phyloP scores from a whole-genome alignment of 2,329 filamentous ascomycete species.

The Arachnomyces sp. region DNA sequence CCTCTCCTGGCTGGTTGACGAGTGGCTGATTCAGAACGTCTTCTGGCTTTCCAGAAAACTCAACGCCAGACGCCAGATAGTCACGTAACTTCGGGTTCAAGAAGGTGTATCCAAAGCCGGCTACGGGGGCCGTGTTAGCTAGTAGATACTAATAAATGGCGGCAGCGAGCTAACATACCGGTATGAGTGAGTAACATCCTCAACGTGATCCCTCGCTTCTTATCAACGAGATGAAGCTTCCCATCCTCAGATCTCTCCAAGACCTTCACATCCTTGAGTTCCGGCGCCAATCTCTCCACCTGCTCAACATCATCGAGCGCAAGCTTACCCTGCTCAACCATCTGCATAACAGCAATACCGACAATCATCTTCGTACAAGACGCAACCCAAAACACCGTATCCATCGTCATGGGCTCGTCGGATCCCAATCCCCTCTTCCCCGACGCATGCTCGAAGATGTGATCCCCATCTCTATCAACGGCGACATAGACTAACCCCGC shows the following conservation, averaged over 20 bases:
- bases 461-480: slow-evolving; percentile 19
- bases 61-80: slow-evolving; percentile 43
- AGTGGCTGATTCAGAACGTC: slow-evolving; percentile 47
- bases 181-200: slow-evolving; percentile 45
- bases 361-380: slow-evolving; percentile 51
- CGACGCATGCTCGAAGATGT: slow-evolving; percentile 21
- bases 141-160: too few species aligned
- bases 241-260: slow-evolving; percentile 21
- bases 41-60: slow-evolving; percentile 46
- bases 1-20: slow-evolving; percentile 55
- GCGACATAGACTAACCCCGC: slow-evolving; percentile 16
- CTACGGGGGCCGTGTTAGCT: slow-evolving; percentile 10
- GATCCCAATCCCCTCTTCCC: slow-evolving; percentile 16
- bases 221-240: slow-evolving; percentile 24
- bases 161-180: slow-evolving; percentile 27
- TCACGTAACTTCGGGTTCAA: slow-evolving; percentile 37
- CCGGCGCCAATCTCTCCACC: slow-evolving; percentile 39
- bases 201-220: slow-evolving; percentile 40
- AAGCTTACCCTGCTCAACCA: slow-evolving; percentile 45
- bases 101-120: slow-evolving; percentile 39
- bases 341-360: slow-evolving; percentile 48
- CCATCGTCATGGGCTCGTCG: slow-evolving; percentile 17
- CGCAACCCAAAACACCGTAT: slow-evolving; percentile 41
- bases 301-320: slow-evolving; percentile 42
- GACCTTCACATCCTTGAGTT: slow-evolving; percentile 43